Base-by-base conservation (phyloP, 257 asterid species). In the Knoxia roxburghii region DNA sequence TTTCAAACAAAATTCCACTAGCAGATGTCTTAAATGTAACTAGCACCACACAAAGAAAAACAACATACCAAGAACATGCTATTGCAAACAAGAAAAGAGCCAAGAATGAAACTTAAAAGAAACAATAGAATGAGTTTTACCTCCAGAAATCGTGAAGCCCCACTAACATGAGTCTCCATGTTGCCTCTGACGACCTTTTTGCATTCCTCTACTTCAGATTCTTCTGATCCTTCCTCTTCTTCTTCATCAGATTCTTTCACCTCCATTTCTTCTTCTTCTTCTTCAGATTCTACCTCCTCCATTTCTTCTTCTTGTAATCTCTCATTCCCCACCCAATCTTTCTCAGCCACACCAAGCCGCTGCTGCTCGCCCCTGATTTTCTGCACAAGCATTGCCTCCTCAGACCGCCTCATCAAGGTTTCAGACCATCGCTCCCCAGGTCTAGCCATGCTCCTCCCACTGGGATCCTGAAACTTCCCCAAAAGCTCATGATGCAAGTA, bases 361-460 rank as follows among this genome's bases (percentile, higher is more conserved):
- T 88, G 95, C 69, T 93, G 98, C 83, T 90, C 96, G 50, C 72
- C 84, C 81, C 97, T 80, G 54, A 93, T 93, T 79, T 88, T 85
- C 79, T 85, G 84, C 75, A 93, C 77, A 79, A 93, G 84, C 59
- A 83, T 45, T 0, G 94, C 96, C 80, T 93, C 98, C 72, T 93
- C 98, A 0, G 90, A 81, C 49, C 75, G 84, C 78, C 98, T 86
- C 78, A 93, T 85, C 55, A 93, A 83, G 0, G 98, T 93, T 73
- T 93, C 97, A 0, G 95, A 90, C 98, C 98, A 93, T 72, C 95
- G 82, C 65, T 93, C 98, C 71, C 98, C 98, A 4, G 98, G 98
- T 82, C 98, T 82, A 3, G 90, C 87, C 98, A 93, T 90, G 59
- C 88, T 75, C 87, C 98, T 86, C 53, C 95, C 97, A 74, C 77